phyloP scores from a whole-genome alignment of 106 monocot species.

The Acanthochlamys bracteata region DNA sequence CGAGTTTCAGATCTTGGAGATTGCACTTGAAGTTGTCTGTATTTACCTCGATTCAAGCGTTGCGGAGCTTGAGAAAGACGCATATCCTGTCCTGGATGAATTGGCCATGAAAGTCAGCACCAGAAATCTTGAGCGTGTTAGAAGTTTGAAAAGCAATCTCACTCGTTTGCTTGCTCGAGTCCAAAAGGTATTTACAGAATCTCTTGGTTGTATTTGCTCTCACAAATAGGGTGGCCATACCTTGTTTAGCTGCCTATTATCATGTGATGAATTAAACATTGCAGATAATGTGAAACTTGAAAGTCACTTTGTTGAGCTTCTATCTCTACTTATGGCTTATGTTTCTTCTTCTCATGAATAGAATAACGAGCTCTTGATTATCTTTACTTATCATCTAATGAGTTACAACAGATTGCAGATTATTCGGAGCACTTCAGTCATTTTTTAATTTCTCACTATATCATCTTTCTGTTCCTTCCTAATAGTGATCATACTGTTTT shows the following conservation, averaged over 20 bases:
- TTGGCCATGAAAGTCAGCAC: conserved; percentile 76
- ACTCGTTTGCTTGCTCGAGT: conserved; percentile 7
- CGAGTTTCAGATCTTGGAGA: conserved; percentile 88
- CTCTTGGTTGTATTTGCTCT: neutral
- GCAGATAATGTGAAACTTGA: too few relatives aligned
- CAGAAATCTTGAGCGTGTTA: conserved; percentile 1
- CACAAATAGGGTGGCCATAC: neutral
- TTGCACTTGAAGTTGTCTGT: conserved; percentile 60
- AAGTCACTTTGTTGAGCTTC: too few relatives aligned
- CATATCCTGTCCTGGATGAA: conserved; percentile 80
- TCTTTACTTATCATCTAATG: neutral
- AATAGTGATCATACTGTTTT: conserved; percentile 97
- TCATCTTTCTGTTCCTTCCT: conserved; percentile 23
- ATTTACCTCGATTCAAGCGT: conserved; percentile 61
- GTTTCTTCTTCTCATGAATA: neutral
- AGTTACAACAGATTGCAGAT: neutral
- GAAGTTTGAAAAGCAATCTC: neutral
- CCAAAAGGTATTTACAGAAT: neutral
- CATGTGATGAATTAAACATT: too few relatives aligned
- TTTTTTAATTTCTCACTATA: too few relatives aligned
- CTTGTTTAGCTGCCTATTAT: neutral
- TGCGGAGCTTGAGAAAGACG: conserved; percentile 65
- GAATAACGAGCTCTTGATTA: neutral
- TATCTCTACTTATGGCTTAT: too few relatives aligned
- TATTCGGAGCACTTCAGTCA: too few relatives aligned